These are phyloP conservation scores for Epichloe elymi DNA, from an alignment of 2,329 filamentous ascomycete genomes.

Conservation along the genomic window DNA sequence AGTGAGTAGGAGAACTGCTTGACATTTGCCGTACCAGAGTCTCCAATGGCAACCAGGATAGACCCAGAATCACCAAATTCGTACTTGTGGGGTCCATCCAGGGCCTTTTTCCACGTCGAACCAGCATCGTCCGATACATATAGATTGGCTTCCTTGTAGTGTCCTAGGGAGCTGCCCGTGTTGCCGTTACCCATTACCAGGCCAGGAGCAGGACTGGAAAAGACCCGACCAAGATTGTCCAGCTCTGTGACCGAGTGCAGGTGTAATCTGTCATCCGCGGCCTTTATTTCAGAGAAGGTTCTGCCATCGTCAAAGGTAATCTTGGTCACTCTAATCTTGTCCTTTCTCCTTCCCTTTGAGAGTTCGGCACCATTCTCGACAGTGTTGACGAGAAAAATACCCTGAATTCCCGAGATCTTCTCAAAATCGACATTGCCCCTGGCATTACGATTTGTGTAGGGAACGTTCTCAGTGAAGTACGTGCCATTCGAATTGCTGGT, in stretches of 20 bases:
- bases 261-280: constrained; percentile 58
- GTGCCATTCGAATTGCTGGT: constrained; percentile 97
- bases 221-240: constrained; percentile 71
- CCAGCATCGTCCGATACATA: constrained; percentile 89
- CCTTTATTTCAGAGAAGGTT: constrained; percentile 63
- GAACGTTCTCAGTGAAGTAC: constrained; percentile 83
- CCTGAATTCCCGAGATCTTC: constrained; percentile 82
- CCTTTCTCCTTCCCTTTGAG: constrained; percentile 30
- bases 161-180: constrained; percentile 58
- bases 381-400: constrained; percentile 78
- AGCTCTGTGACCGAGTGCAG: constrained; percentile 85
- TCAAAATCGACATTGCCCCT: constrained; percentile 84
- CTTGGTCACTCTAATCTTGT: constrained; percentile 60
- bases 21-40: constrained; percentile 51
- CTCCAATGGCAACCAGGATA: constrained; percentile 69
- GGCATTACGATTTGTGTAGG: constrained; percentile 77
- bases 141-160: constrained; percentile 62
- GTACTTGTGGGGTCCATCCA: constrained; percentile 81
- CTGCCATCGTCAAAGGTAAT: constrained; percentile 96
- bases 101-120: constrained; percentile 62
- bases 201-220: constrained; percentile 86
- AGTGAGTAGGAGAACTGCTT: constrained; percentile 61
- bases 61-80: constrained; percentile 92
- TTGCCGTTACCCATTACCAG: constrained; percentile 93
- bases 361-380: constrained; percentile 79